These are phyloP conservation scores for Castanea mollissima DNA, from an alignment of 306 rosid species.

Conservation along the genomic window DNA sequence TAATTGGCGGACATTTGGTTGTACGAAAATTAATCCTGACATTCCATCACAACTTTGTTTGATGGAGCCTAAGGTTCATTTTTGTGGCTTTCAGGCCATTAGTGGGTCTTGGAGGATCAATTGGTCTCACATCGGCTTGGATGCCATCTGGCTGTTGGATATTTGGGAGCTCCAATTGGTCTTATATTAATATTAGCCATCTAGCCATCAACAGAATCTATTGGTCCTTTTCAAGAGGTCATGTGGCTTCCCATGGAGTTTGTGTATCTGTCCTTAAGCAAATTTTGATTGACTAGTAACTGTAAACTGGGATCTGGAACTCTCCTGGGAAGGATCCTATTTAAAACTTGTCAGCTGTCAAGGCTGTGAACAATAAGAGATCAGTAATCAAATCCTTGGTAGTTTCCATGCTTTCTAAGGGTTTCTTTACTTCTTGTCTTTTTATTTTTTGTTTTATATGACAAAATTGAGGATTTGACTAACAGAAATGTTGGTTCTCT, in stretches of 20 bases:
- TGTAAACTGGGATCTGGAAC: neutral
- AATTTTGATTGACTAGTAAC: neutral
- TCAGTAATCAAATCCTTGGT: neutral
- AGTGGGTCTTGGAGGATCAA: neutral
- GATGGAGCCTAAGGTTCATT: neutral
- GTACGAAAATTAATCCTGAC: neutral
- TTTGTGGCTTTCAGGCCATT: neutral
- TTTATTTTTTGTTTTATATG: neutral
- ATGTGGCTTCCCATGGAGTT: neutral
- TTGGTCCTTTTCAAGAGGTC: neutral
- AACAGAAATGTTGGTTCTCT: neutral
- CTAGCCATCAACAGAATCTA: neutral
- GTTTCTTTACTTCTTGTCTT: neutral
- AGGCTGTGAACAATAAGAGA: neutral
- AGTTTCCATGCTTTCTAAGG: neutral
- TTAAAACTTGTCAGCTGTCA: neutral
- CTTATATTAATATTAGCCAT: neutral
- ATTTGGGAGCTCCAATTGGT: neutral
- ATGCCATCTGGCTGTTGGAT: neutral
- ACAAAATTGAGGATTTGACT: neutral
- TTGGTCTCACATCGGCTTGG: neutral
- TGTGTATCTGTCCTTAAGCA: neutral
- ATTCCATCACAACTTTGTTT: neutral
- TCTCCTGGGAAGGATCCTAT: neutral
- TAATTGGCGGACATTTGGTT: neutral